Evolutionary conservation across 495 filamentous ascomycete species (phyloP).

Genomic region (Penicillium flavigenum): DNA sequence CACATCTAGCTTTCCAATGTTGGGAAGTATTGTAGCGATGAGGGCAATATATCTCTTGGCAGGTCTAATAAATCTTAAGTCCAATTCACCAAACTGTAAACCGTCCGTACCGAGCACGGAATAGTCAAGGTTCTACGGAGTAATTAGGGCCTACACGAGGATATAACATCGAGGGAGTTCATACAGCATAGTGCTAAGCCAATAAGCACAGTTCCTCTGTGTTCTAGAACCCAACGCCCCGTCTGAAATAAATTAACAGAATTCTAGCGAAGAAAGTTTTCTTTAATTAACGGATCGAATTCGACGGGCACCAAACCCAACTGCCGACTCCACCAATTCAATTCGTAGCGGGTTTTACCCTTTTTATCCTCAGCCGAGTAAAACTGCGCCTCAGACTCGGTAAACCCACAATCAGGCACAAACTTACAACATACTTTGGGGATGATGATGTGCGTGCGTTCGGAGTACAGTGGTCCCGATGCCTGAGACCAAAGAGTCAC

Average conservation of each 20-base stretch:
- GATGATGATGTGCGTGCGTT: not conserved
- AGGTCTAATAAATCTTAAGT: not conserved
- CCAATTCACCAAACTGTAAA: not conserved
- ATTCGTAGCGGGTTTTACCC: not conserved
- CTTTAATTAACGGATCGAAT: constrained; percentile 7
- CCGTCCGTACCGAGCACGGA: too few species aligned
- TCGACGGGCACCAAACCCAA: not conserved
- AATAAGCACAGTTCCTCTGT: not conserved
- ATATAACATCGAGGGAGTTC: not conserved
- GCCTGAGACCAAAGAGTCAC: too few species aligned
- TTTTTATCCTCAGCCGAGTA: not conserved
- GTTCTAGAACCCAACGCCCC: constrained; percentile 6
- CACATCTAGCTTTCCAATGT: not conserved
- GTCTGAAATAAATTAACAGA: constrained; percentile 9
- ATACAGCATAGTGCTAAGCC: not conserved
- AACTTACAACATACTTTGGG: not conserved
- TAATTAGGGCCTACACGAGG: not conserved
- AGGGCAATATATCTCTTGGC: not conserved
- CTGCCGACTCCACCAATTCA: not conserved
- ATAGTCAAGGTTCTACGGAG: not conserved
- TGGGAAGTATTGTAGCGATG: not conserved
- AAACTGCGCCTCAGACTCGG: not conserved
- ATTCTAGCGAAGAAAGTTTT: not conserved
- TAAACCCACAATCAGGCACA: not conserved
- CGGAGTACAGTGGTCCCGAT: not conserved